A percentile compares a stretch with the other conserved stretches of the same genome.
Evolutionary conservation across 1,139 yeast genomes (phyloP).

Genomic region (Casaregolazyma suthepensis): DNA sequence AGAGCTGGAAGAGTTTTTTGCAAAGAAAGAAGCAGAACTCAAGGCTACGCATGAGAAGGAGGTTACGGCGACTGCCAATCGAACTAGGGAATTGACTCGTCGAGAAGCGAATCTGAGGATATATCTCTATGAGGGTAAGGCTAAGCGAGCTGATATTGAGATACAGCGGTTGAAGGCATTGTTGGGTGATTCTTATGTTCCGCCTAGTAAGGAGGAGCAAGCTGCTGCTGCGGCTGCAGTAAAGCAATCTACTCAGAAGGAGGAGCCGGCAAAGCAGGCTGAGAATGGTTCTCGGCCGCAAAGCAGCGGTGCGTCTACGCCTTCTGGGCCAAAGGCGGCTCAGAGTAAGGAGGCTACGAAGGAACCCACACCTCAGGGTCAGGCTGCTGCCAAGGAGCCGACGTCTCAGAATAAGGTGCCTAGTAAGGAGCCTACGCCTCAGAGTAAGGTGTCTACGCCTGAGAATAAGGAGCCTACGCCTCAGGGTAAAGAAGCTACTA

Average conservation of each 20-base stretch:
- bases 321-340: neutral
- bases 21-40: neutral
- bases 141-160: constrained; percentile 32
- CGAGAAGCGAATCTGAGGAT: constrained; percentile 31
- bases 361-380: too few species aligned
- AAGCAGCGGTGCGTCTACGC: neutral
- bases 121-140: constrained; percentile 31
- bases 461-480: too few species aligned
- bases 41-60: constrained; percentile 16
- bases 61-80: constrained; percentile 9
- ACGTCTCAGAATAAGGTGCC: neutral
- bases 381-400: too few species aligned
- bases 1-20: neutral
- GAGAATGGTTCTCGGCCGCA: neutral
- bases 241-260: neutral
- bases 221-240: neutral
- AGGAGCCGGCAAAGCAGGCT: too few species aligned
- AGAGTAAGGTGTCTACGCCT: too few species aligned
- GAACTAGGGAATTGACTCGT: constrained; percentile 19
- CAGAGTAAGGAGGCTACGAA: neutral
- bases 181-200: neutral
- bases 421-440: too few species aligned
- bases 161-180: constrained; percentile 24
- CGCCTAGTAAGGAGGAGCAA: neutral
- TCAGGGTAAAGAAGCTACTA: constrained; percentile 1